A percentile compares a stretch with the other conserved stretches of the same genome.
These are phyloP conservation scores for Myriosclerotinia duriaeana DNA, from an alignment of 2,329 filamentous ascomycete species.

Conservation along the genomic window DNA sequence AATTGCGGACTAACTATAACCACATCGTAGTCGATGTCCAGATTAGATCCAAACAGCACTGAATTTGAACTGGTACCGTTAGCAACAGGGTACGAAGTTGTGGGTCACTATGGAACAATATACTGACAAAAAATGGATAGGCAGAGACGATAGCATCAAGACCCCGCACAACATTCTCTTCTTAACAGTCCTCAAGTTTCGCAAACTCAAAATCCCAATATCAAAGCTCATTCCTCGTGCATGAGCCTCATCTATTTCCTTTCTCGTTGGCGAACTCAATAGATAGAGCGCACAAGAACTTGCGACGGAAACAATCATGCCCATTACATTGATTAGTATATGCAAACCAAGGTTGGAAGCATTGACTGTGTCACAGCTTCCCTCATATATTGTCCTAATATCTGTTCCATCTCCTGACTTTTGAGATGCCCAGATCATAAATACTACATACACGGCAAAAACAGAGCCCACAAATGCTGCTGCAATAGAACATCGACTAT, in stretches of 20 bases:
- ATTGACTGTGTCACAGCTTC: slow-evolving; percentile 25
- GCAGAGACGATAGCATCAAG: slow-evolving; percentile 30
- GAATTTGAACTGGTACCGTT: slow-evolving; percentile 30
- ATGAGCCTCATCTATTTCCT: slow-evolving; percentile 52
- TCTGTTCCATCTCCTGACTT: slow-evolving; percentile 22
- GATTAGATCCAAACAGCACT: slow-evolving; percentile 29
- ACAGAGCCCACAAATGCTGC: slow-evolving; percentile 21
- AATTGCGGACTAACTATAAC: slow-evolving; percentile 30
- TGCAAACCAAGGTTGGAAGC: slow-evolving; percentile 41
- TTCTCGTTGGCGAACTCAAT: slow-evolving; percentile 50
- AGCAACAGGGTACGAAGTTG: neutral
- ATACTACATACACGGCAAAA: slow-evolving; percentile 29
- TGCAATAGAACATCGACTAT: slow-evolving; percentile 8
- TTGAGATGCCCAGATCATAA: slow-evolving; percentile 29
- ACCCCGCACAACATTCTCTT: slow-evolving; percentile 29
- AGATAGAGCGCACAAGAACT: slow-evolving; percentile 51
- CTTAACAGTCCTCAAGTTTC: slow-evolving; percentile 41
- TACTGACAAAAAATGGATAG: slow-evolving; percentile 36
- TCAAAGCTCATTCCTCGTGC: slow-evolving; percentile 44
- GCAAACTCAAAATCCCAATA: slow-evolving; percentile 47
- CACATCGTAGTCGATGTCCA: slow-evolving; percentile 32
- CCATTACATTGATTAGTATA: slow-evolving; percentile 49
- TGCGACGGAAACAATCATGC: slow-evolving; percentile 47
- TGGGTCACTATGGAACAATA: neutral
- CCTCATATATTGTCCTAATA: slow-evolving; percentile 23